phyloP scores from a whole-genome alignment of 345 rosid species.

The Garcia nutans region DNA sequence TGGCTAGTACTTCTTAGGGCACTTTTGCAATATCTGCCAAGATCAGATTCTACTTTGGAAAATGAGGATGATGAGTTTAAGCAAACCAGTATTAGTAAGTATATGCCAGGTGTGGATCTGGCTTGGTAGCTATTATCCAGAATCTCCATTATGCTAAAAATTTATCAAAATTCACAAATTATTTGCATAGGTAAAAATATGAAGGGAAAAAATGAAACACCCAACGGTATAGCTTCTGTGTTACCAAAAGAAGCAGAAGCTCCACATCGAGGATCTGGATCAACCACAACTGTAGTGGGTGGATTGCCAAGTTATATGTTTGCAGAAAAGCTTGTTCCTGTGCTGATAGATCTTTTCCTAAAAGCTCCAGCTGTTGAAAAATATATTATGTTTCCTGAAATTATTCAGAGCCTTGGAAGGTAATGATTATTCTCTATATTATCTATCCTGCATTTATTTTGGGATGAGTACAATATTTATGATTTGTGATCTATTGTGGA shows the following conservation, averaged over 20 bases:
- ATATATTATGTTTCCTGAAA: slow-evolving; percentile 67
- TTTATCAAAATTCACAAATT: slow-evolving; percentile 22
- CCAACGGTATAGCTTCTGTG: slow-evolving; percentile 46
- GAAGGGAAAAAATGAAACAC: slow-evolving; percentile 30
- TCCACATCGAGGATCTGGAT: slow-evolving; percentile 29
- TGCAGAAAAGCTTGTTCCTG: slow-evolving; percentile 78
- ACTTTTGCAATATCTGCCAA: slow-evolving; percentile 74
- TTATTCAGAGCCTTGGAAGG: slow-evolving; percentile 87
- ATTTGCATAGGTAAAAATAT: slow-evolving; percentile 32
- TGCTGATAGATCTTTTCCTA: slow-evolving; percentile 69
- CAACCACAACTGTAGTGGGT: slow-evolving; percentile 30
- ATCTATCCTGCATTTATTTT: slow-evolving; percentile 5
- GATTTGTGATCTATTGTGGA: neutral
- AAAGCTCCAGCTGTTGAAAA: slow-evolving; percentile 68
- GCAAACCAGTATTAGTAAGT: slow-evolving; percentile 35
- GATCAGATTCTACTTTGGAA: slow-evolving; percentile 40
- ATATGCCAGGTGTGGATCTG: slow-evolving; percentile 36
- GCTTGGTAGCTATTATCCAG: slow-evolving; percentile 11
- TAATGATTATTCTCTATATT: slow-evolving; percentile 30
- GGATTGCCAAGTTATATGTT: slow-evolving; percentile 50
- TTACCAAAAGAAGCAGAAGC: slow-evolving; percentile 38
- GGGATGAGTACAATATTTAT: neutral
- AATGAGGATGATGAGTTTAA: slow-evolving; percentile 54
- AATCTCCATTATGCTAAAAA: slow-evolving; percentile 14
- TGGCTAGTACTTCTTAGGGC: slow-evolving; percentile 75